These are phyloP conservation scores for Termitomyces sp. DNA, from an alignment of 768 basidiomycete species.

Conservation along the genomic window DNA sequence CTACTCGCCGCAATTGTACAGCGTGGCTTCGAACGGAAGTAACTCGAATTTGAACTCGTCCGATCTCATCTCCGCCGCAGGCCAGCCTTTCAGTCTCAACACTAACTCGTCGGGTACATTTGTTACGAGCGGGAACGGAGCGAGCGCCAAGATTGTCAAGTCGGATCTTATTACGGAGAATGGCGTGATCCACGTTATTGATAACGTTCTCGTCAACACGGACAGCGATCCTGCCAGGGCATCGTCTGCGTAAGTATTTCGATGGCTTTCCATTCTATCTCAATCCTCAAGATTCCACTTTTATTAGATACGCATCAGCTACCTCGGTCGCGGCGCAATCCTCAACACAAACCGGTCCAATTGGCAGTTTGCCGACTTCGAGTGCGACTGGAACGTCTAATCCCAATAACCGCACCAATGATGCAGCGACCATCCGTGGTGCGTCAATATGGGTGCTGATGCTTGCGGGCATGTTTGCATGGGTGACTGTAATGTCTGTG, in stretches of 20 bases:
- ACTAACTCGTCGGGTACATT: conserved; percentile 54
- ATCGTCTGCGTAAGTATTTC: conserved; percentile 43
- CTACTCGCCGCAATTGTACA: conserved; percentile 48
- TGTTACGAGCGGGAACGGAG: conserved; percentile 33
- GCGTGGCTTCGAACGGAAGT: not conserved
- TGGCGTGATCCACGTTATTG: conserved; percentile 64
- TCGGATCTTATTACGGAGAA: conserved; percentile 59
- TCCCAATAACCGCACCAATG: not conserved
- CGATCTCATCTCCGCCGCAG: conserved; percentile 45
- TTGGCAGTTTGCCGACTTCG: conserved; percentile 20
- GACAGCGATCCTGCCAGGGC: conserved; percentile 37
- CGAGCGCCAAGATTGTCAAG: conserved; percentile 47
- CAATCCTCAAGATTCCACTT: too few species aligned
- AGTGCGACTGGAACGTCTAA: not conserved
- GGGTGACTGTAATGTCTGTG: not conserved
- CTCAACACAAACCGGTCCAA: conserved; percentile 34
- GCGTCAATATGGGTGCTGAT: not conserved
- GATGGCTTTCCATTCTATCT: not conserved
- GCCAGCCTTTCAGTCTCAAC: conserved; percentile 44
- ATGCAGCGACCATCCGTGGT: not conserved
- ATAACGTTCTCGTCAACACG: conserved; percentile 46
- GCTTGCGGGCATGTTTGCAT: not conserved
- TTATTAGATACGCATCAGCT: conserved; percentile 34
- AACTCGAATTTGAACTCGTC: not conserved
- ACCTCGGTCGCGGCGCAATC: conserved; percentile 37